Conservation (phyloP, 1,284 basidiomycete genomes). For the Anthracocystis setariae region DNA sequence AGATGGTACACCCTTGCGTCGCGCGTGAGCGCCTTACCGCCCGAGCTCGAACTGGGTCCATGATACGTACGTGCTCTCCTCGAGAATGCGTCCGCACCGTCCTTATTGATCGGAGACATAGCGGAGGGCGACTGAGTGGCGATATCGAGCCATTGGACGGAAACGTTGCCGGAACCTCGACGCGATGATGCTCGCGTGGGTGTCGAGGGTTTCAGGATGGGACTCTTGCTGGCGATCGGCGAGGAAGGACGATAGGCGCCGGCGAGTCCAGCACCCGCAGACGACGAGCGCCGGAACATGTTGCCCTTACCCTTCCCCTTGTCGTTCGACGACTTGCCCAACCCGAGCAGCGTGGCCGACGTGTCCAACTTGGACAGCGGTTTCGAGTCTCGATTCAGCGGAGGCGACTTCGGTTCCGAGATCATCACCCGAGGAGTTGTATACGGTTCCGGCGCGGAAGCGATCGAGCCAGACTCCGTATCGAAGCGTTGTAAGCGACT, state of each 20-base stretch:
- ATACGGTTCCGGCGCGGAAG: slow-evolving; percentile 10
- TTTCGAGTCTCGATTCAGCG: slow-evolving; percentile 3
- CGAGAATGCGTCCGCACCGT: slow-evolving; percentile 27
- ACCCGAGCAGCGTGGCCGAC: slow-evolving; percentile 16
- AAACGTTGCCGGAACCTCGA: slow-evolving; percentile 12
- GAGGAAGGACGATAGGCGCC: slow-evolving; percentile 13
- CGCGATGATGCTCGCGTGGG: slow-evolving; percentile 2
- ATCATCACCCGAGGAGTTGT: slow-evolving; percentile 40
- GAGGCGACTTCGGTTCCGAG: slow-evolving; percentile 32
- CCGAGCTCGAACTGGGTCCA: slow-evolving; percentile 5
- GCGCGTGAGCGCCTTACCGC: slow-evolving; percentile 24
- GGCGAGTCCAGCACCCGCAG: slow-evolving; percentile 42
- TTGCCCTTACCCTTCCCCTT: slow-evolving; percentile 28
- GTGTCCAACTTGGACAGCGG: slow-evolving; percentile 21
- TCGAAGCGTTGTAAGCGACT: slow-evolving; percentile 4
- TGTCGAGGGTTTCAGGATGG: slow-evolving; percentile 25
- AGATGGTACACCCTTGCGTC: slow-evolving; percentile 21
- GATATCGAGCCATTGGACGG: slow-evolving; percentile 54
- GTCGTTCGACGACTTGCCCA: slow-evolving; percentile 4
- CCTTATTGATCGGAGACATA: slow-evolving; percentile 21
- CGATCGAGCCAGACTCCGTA: slow-evolving; percentile 1
- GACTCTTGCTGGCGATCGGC: slow-evolving; percentile 13
- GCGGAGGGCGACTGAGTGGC: slow-evolving; percentile 19
- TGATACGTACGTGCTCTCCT: slow-evolving; percentile 25
- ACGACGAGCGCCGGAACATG: slow-evolving; percentile 48